These are phyloP conservation scores for Crithidia thermophila DNA, from an alignment of 208 protist species.

Conservation along the genomic window DNA sequence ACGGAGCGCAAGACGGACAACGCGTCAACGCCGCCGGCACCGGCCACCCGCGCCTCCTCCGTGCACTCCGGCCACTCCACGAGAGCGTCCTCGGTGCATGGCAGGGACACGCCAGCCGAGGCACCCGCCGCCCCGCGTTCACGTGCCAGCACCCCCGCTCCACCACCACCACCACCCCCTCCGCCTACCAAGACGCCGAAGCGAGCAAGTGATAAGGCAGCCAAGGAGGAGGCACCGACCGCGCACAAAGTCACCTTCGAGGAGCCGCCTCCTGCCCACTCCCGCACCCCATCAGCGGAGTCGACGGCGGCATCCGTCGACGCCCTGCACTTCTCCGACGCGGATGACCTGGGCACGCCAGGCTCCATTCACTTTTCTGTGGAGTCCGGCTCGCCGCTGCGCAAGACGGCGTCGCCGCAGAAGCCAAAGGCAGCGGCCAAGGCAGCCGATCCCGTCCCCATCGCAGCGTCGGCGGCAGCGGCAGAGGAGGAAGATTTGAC, in stretches of 20 bases:
- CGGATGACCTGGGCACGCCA: slow-evolving; percentile 10
- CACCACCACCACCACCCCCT: not conserved
- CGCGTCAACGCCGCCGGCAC: not conserved
- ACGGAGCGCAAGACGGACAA: slow-evolving; percentile 4
- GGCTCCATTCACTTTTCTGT: slow-evolving; percentile 11
- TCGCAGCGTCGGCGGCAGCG: not conserved
- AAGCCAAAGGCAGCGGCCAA: not conserved
- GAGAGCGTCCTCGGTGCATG: not conserved
- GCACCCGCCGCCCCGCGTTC: not conserved
- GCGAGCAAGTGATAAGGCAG: not conserved
- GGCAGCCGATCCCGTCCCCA: not conserved
- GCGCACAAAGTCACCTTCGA: not conserved
- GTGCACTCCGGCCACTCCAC: slow-evolving; percentile 15
- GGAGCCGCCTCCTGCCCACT: not conserved
- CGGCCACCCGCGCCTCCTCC: not conserved
- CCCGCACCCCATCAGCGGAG: not conserved
- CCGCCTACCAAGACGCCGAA: not conserved
- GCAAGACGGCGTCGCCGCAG: not conserved
- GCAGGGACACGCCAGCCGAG: not conserved
- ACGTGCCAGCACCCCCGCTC: not conserved
- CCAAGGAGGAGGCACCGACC: too few relatives aligned
- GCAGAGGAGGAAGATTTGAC: not conserved
- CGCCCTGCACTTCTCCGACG: slow-evolving; percentile 9
- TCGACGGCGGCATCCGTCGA: slow-evolving; percentile 8
- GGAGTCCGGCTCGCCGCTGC: slow-evolving; percentile 6